Conservation (phyloP, 371 early-diverging fungal genomes). For the Saksenaea oblongispora region DNA sequence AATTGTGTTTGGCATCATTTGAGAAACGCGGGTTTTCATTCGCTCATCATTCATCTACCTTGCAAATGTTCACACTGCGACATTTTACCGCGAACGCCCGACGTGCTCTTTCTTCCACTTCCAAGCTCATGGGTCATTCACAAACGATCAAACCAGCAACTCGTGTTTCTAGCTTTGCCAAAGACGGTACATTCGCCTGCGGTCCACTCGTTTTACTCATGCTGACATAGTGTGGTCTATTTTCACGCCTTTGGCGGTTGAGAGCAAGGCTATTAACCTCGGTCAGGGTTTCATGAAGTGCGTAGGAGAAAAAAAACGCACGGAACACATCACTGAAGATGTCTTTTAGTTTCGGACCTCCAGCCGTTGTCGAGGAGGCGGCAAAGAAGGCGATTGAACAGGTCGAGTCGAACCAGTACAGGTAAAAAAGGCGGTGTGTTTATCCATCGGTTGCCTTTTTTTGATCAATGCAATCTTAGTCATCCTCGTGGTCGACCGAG, state of each 20-base stretch:
- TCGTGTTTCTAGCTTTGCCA: slow-evolving; percentile 43
- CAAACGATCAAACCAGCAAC: slow-evolving; percentile 32
- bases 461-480: slow-evolving; percentile 21
- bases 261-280: slow-evolving; percentile 89
- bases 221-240: slow-evolving; percentile 81
- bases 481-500: slow-evolving; percentile 82
- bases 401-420: slow-evolving; percentile 82
- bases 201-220: background rate
- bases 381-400: slow-evolving; percentile 69
- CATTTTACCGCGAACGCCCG: background rate
- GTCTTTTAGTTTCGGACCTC: slow-evolving; percentile 82
- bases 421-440: slow-evolving; percentile 16
- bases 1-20: background rate
- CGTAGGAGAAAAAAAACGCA: slow-evolving; percentile 4
- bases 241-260: slow-evolving; percentile 84
- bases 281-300: slow-evolving; percentile 93
- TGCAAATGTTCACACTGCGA: background rate
- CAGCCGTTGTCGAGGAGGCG: slow-evolving; percentile 84
- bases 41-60: background rate
- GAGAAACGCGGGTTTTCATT: background rate
- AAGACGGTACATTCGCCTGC: slow-evolving; percentile 35
- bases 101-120: background rate
- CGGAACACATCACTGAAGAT: no score
- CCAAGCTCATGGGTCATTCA: slow-evolving; percentile 2
- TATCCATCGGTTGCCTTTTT: background rate